Conservation (phyloP, 2,329 filamentous ascomycete genomes). For the Cytospora leucostoma region DNA sequence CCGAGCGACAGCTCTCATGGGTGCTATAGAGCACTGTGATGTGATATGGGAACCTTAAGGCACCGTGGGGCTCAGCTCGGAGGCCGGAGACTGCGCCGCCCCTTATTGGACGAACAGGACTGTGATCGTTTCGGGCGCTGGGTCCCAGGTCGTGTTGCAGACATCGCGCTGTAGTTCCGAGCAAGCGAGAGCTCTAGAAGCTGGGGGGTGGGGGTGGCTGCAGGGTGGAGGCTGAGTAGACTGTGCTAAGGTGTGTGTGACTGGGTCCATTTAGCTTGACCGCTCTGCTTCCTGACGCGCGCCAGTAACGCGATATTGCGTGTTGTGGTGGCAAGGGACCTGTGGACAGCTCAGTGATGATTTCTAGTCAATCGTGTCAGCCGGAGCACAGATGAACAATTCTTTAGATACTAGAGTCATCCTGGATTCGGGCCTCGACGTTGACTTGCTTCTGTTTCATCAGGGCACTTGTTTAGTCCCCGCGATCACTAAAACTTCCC, state of each 20-base stretch:
- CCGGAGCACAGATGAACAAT: not conserved
- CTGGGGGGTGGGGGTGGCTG: not conserved
- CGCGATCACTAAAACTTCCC: not conserved
- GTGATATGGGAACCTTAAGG: conserved; percentile 8
- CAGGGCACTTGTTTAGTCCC: not conserved
- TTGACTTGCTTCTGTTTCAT: not conserved
- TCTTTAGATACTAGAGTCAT: too few relatives aligned
- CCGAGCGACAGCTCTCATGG: conserved; percentile 7
- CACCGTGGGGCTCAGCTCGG: conserved; percentile 5
- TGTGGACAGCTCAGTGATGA: not conserved
- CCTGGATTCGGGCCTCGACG: not conserved
- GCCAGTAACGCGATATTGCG: conserved; percentile 1
- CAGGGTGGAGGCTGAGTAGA: not conserved
- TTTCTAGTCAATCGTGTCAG: not conserved
- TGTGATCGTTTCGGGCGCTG: not conserved
- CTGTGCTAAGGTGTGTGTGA: not conserved
- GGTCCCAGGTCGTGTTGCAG: too few relatives aligned
- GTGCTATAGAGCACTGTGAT: not conserved
- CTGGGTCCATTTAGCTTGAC: conserved; percentile 16
- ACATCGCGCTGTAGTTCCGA: conserved; percentile 3
- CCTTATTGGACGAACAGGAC: conserved; percentile 13
- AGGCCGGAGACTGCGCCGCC: not conserved
- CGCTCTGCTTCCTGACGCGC: conserved; percentile 7
- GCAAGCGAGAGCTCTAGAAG: conserved; percentile 2
- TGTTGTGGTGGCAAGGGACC: not conserved